phyloP scores from a whole-genome alignment of 305 asterid species.

The Petunia hybrid region DNA sequence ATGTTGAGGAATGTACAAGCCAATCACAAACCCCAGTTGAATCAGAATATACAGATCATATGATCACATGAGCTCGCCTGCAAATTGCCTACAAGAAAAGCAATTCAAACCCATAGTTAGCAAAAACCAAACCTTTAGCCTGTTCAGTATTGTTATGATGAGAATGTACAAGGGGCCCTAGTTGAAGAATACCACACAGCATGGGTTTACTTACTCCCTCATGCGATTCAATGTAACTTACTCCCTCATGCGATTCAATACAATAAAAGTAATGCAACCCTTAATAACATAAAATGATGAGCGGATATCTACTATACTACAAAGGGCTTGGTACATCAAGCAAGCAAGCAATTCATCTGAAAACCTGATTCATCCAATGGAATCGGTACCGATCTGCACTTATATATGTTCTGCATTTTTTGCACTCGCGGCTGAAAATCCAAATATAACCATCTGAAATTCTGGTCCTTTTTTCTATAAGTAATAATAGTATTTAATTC shows the following conservation, averaged over 20 bases:
- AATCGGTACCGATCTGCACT: neutral
- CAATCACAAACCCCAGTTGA: too few relatives aligned
- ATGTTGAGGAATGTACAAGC: too few relatives aligned
- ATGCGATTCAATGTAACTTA: too few relatives aligned
- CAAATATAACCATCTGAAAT: neutral
- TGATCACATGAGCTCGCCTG: neutral
- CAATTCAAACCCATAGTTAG: neutral
- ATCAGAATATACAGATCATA: neutral
- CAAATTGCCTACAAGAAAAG: neutral
- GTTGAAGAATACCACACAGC: neutral
- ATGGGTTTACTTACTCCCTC: neutral
- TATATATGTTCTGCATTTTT: neutral
- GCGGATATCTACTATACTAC: neutral
- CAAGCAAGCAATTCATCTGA: neutral
- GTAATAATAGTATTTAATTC: too few relatives aligned
- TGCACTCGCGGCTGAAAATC: neutral
- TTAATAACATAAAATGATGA: neutral
- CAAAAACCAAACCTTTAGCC: neutral
- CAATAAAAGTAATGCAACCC: neutral
- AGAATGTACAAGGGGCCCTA: neutral
- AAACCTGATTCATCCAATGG: neutral
- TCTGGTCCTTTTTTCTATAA: neutral
- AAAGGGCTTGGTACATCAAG: neutral
- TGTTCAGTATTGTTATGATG: neutral
- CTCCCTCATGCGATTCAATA: too few relatives aligned